Evolutionary conservation across 2,329 filamentous ascomycete species (phyloP), one percentile per base, ranked within the genome.

Genomic region (Venturia pyrina): DNA sequence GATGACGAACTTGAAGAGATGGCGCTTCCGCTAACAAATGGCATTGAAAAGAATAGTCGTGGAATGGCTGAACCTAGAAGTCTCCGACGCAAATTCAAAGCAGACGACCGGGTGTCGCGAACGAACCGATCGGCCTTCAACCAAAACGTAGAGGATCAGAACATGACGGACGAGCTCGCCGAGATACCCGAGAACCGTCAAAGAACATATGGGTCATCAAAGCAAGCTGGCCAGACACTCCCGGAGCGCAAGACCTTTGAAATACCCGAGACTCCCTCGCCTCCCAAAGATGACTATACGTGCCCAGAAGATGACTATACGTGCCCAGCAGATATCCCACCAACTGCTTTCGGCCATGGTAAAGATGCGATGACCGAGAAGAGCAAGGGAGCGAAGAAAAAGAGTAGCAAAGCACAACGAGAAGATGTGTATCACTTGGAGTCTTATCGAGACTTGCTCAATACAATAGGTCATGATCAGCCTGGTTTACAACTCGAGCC

Each of bases 131-230:
- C 15, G 13, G 32, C 15, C 6, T 21, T 37, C 8, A n/a, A 37
- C 7, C 28, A 59, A n/a, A 15, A 19, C 17, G 32, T 21, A n/a
- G 53, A 59, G 15, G 53, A 34, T 6, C 24, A 32, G 11, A 19
- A 59, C 53, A 59, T 59, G 53, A 19, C 28, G 15, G 53, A 59
- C 17, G 53, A 59, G 53, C 53, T 59, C 19, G 53, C 53, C n/a
- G 32, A 59, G 28, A 15, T 19, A 53, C 21, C 48, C 28, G 48
- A 4, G 24, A 28, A 28, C 8, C 1, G 2, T 21, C 2, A 24
- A 5, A 28, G 21, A 24, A 13, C 21, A 21, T 13, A 24, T 50
- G n/a, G 1, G 21, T 28, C 48, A 28, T 28, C 48, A 21, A 53
- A 50, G 46, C 46, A 50, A 50, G n/a, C 11, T 50, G n/a, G 21